Conservation (phyloP, 805 yeast genomes). For the Ogataea sp. region DNA sequence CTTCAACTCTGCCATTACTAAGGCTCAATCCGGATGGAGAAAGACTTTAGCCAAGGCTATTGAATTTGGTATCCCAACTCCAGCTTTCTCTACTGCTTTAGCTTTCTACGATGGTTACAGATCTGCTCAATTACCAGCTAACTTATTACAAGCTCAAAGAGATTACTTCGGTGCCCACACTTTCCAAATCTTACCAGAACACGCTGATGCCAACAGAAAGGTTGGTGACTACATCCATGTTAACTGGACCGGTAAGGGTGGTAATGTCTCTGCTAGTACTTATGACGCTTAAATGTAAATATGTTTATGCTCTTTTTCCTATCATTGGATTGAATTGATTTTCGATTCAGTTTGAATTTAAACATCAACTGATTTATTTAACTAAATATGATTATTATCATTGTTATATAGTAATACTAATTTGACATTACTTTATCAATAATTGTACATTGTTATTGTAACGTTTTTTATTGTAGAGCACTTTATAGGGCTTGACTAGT, state of each 20-base stretch:
- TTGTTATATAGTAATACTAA: too few species aligned
- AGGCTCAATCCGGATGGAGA: slow-evolving; percentile 98
- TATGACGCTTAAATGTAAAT: slow-evolving; percentile 72
- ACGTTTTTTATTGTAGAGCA: too few species aligned
- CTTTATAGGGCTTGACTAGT: too few species aligned
- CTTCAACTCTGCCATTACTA: slow-evolving; percentile 83
- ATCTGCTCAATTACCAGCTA: slow-evolving; percentile 92
- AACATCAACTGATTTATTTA: neutral
- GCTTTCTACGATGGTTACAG: slow-evolving; percentile 99
- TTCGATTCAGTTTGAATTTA: neutral
- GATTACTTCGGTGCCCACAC: slow-evolving; percentile 99
- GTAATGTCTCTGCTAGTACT: slow-evolving; percentile 92
- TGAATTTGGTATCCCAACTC: slow-evolving; percentile 89
- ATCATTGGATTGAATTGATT: neutral
- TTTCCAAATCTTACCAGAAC: slow-evolving; percentile 88
- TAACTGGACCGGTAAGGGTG: slow-evolving; percentile 99
- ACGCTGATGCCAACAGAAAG: slow-evolving; percentile 69
- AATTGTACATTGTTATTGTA: too few species aligned
- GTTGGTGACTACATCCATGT: slow-evolving; percentile 80
- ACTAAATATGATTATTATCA: too few species aligned
- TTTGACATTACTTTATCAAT: too few species aligned
- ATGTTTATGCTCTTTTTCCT: too few species aligned
- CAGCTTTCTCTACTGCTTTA: slow-evolving; percentile 95
- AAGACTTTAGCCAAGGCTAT: slow-evolving; percentile 70
- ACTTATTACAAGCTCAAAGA: slow-evolving; percentile 98